These are phyloP conservation scores for Isochrysis galbana DNA, from an alignment of 78 protist species.

Conservation along the genomic window DNA sequence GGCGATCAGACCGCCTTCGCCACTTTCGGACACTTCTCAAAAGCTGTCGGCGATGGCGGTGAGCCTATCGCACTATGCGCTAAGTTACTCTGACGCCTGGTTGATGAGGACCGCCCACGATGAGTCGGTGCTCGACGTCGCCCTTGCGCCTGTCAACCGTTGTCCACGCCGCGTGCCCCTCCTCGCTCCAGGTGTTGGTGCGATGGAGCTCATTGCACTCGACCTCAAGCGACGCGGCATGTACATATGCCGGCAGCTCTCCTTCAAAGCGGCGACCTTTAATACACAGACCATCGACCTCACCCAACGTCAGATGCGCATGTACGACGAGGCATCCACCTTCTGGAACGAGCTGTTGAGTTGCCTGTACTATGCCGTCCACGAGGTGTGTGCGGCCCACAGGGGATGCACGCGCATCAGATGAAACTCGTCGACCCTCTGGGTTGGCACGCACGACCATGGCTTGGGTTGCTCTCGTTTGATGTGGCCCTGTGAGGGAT, in stretches of 20 bases:
- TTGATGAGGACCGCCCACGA: too few species aligned
- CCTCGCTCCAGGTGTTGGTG: neutral
- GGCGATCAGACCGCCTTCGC: neutral
- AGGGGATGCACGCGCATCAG: neutral
- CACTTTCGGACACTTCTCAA: neutral
- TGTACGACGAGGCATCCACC: conserved; percentile 12
- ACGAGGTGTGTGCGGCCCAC: too few species aligned
- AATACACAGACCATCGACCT: neutral
- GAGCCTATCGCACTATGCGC: too few species aligned
- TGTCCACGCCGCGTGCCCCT: too few species aligned
- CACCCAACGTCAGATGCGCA: neutral
- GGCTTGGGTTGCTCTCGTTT: too few species aligned
- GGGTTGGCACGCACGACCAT: too few species aligned
- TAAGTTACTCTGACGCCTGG: too few species aligned
- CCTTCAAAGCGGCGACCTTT: neutral
- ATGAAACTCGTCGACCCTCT: too few species aligned
- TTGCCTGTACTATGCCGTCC: neutral
- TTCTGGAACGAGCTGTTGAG: neutral
- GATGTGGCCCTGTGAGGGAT: too few species aligned
- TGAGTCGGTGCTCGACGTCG: too few species aligned
- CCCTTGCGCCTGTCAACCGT: too few species aligned
- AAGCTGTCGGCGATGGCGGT: neutral
- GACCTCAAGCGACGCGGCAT: conserved; percentile 40
- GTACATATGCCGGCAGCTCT: conserved; percentile 28
- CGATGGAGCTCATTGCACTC: conserved; percentile 42